Percentiles rank a stretch among this genome's conserved stretches.
phyloP scores from a whole-genome alignment of 352 stramenopile species.

The Aphanomyces astaci region DNA sequence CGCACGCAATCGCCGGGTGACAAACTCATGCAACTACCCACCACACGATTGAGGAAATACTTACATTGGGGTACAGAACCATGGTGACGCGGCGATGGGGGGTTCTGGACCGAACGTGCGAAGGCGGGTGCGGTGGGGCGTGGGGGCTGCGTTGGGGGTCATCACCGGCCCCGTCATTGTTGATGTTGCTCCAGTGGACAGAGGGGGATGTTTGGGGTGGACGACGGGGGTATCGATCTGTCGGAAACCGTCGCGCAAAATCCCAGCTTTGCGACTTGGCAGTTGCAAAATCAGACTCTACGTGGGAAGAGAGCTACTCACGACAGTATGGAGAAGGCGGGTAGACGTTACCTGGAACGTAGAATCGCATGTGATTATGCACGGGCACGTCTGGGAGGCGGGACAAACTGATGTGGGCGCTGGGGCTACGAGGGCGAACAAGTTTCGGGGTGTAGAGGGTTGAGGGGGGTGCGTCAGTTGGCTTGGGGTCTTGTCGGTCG shows the following conservation, averaged over 20 bases:
- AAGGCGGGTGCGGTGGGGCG: not conserved
- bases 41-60: too few species aligned
- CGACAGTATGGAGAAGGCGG: not conserved
- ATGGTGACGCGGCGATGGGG: not conserved
- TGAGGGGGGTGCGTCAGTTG: not conserved
- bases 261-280: not conserved
- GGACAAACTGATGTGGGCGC: not conserved
- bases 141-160: not conserved
- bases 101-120: not conserved
- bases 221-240: not conserved
- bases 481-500: not conserved
- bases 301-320: not conserved
- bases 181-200: not conserved
- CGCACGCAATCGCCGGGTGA: not conserved
- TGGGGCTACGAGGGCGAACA: not conserved
- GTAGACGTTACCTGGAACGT: not conserved
- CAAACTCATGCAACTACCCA: not conserved
- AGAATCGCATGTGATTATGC: not conserved
- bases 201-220: not conserved
- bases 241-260: not conserved
- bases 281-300: not conserved
- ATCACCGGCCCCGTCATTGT: not conserved
- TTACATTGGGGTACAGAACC: not conserved
- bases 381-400: not conserved
- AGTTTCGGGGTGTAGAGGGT: slow-evolving; percentile 1